Base-by-base conservation (phyloP, 306 rosid species). In the Canavalia ensiformis region DNA sequence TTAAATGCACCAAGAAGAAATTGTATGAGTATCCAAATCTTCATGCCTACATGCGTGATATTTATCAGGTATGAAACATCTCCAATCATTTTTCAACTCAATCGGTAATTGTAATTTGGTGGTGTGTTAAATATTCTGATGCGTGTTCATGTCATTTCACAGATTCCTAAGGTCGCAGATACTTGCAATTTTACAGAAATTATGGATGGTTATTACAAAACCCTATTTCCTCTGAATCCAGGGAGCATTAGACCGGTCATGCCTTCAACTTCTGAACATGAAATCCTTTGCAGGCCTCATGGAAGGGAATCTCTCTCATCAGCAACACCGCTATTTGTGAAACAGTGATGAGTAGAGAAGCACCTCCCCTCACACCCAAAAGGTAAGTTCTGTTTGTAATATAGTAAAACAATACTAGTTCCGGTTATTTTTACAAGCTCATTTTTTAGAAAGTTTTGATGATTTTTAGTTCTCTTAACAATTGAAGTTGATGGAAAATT, bases 151-250 rank as follows among this genome's bases (percentile, higher is more conserved):
- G 66, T 1, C 35, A 1, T 31, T 29, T 6, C 8, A 52, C 89
- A 95, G 99, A 91, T 91, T 58, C 97, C 97, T 0, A 90, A 91
- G 90, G 97, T 95, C 1, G 94, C 98, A 6, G 84, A 66, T 55
- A 93, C 97, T 30, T 93, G 98, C 81, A 93, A 95, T 75, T 93
- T 93, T 54, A 34, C 28, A 0, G 88, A 88, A 57, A 95, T 90
- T 6, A 89, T 91, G 99, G 99, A 91, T 78, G 97, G 98, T 51
- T 95, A 95, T 80, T 95, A 91, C 88, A 90, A 89, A 49, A 88
- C 59, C 35, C 91, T 91, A 2, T 95, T 93, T 29, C 99, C 97
- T 34, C 91, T 95, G 8, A 95, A 93, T 85, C 97, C 97, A 4
- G 97, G 99, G 60, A 51, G 85, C 86, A 95, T 95, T 80, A 87